These are phyloP conservation scores for Cladosporium sp. DNA, from an alignment of 2,329 filamentous ascomycete genomes.

Conservation along the genomic window DNA sequence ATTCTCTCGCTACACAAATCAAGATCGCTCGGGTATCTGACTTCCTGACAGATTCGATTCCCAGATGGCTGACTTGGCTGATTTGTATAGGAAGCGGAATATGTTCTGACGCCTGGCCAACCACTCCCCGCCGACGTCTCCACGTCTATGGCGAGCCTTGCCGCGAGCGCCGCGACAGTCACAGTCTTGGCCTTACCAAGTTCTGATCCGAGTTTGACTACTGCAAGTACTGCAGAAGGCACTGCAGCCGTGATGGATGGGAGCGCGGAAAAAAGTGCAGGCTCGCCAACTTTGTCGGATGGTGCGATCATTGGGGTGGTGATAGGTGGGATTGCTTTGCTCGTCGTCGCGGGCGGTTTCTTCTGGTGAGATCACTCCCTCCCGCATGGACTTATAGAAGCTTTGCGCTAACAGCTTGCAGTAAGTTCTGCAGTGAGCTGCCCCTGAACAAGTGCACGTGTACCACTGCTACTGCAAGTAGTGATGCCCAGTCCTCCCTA, in stretches of 20 bases:
- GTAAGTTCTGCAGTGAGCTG: background rate
- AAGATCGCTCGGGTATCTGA: conserved; percentile 25
- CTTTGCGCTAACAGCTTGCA: background rate
- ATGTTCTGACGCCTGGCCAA: conserved; percentile 44
- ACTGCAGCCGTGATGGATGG: conserved; percentile 10
- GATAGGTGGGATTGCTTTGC: conserved; percentile 62
- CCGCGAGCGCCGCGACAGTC: conserved; percentile 27
- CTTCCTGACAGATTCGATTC: too few species aligned
- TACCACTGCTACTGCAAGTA: background rate
- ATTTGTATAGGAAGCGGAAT: conserved; percentile 26
- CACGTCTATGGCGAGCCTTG: conserved; percentile 28
- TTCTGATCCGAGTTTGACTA: conserved; percentile 1
- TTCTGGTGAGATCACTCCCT: conserved; percentile 45
- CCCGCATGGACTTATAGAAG: too few species aligned
- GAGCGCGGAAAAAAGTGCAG: conserved; percentile 21
- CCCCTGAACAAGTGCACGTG: background rate
- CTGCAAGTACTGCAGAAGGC: conserved; percentile 22
- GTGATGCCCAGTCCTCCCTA: background rate
- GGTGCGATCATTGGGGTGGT: conserved; percentile 57
- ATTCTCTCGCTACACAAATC: conserved; percentile 34
- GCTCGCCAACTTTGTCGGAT: conserved; percentile 34
- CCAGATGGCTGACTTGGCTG: background rate
- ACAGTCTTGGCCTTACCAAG: conserved; percentile 11
- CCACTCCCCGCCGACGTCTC: conserved; percentile 42
- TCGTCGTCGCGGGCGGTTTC: conserved; percentile 61